phyloP scores from a whole-genome alignment of 2,329 filamentous ascomycete genomes.

The Alternaria sp. region DNA sequence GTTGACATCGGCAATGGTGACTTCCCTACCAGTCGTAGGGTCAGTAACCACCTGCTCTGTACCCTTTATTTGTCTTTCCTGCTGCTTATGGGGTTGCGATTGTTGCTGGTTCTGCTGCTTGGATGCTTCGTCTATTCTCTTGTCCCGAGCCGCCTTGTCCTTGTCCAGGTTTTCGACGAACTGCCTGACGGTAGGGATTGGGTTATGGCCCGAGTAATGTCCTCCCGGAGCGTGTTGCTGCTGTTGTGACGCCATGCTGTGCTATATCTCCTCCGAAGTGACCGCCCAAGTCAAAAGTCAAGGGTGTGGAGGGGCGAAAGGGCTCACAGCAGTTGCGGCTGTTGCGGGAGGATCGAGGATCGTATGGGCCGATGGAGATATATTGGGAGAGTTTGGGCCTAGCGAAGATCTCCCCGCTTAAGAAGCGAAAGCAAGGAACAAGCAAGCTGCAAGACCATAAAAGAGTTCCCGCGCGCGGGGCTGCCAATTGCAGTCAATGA shows the following conservation, averaged over 20 bases:
- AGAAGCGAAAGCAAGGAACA: constrained; percentile 26
- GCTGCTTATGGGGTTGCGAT: constrained; percentile 47
- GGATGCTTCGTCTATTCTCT: constrained; percentile 65
- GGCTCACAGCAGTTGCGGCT: constrained; percentile 17
- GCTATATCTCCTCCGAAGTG: constrained; percentile 5
- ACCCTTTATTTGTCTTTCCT: constrained; percentile 54
- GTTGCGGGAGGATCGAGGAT: constrained; percentile 3
- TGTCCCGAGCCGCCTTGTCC: constrained; percentile 79
- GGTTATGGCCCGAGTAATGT: constrained; percentile 83
- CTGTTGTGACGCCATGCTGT: constrained; percentile 54
- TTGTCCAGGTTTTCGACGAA: constrained; percentile 80
- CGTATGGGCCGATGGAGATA: neutral
- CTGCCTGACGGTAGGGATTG: constrained; percentile 84
- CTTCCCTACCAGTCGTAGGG: constrained; percentile 83
- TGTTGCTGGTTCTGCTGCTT: constrained; percentile 40
- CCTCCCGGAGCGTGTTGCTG: constrained; percentile 61
- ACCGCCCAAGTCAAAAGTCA: constrained; percentile 2
- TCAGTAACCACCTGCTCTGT: constrained; percentile 73
- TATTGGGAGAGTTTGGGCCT: neutral
- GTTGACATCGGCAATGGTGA: constrained; percentile 83
- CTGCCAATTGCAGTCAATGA: constrained; percentile 18
- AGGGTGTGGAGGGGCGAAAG: constrained; percentile 3
- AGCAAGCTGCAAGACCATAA: constrained; percentile 2
- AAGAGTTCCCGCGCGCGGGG: constrained; percentile 9
- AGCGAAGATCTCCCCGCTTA: constrained; percentile 11